These are phyloP conservation scores for Globisporangium nodosum DNA, from an alignment of 352 stramenopile species.

Conservation along the genomic window DNA sequence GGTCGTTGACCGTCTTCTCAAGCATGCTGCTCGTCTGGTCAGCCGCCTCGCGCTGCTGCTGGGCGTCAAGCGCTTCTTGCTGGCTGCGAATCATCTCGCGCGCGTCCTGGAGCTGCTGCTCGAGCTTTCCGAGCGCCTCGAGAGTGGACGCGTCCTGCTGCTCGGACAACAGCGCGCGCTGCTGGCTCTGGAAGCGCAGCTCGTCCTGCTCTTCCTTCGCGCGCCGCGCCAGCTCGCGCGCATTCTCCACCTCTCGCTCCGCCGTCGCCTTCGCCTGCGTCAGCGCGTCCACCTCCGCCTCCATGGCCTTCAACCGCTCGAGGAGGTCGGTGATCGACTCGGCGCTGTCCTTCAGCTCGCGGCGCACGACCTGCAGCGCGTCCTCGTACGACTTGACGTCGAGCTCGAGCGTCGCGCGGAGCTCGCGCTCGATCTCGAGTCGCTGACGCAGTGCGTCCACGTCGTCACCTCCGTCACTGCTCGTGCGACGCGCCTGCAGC, in stretches of 20 bases:
- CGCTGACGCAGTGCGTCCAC: conserved; percentile 23
- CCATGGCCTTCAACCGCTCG: conserved; percentile 32
- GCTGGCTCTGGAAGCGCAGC: conserved; percentile 52
- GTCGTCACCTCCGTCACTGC: background rate
- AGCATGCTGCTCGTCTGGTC: conserved; percentile 17
- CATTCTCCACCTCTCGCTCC: conserved; percentile 28
- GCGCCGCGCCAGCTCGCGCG: conserved; percentile 23
- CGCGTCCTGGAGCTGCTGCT: conserved; percentile 26
- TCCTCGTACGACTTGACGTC: conserved; percentile 71
- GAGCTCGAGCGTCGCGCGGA: conserved; percentile 39
- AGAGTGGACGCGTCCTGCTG: conserved; percentile 29
- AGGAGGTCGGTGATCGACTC: conserved; percentile 27
- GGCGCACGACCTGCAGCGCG: conserved; percentile 39
- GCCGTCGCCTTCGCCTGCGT: conserved; percentile 19
- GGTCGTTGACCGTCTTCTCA: conserved; percentile 19
- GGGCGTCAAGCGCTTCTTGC: conserved; percentile 8
- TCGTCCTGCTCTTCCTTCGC: conserved; percentile 53
- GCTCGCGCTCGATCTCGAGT: conserved; percentile 31
- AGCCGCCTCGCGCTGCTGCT: background rate
- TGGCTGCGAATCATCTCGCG: conserved; percentile 10
- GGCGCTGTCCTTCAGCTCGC: conserved; percentile 46
- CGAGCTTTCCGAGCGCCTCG: conserved; percentile 29
- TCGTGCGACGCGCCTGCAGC: conserved; percentile 1
- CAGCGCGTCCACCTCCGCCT: conserved; percentile 20
- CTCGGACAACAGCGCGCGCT: conserved; percentile 39